Base-by-base conservation (phyloP, 768 basidiomycete species). In the Collybia sp. region DNA sequence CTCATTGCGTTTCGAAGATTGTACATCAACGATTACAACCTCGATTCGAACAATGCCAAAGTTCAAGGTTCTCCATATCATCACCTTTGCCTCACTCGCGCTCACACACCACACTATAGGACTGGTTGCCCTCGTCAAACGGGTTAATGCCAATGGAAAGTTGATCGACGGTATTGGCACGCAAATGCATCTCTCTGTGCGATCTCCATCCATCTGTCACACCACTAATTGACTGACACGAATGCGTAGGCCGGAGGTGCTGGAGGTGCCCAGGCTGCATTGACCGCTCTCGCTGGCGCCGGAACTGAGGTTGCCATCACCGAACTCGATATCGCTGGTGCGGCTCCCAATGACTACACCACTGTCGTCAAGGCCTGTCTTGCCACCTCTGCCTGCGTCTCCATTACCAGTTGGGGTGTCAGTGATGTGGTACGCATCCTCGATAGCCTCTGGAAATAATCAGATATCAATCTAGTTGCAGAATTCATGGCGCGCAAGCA, bases 141-240 rank as follows among this genome's bases (percentile, higher is more conserved):
- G 62, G 30, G 52, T 71, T 53, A 73, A 71, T 56, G 50, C 58
- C 45, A 56, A 54, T 41, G 61, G 61, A 19, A 63, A 64, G 46
- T 56, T 71, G 37, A 73, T 77, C 52, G 75, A 78, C 49, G 75
- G 73, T 44, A 71, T 77, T 48, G 76, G 75, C 42, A 73, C 76
- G 5, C 76, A 77, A 49, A 68, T 66, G 58, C 76, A 78, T 54
- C 60, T 76, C n/a, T 51, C 43, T 43, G 58, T 61, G 48, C 4
- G 53, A 52, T 30, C 11, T 9, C 16, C 15, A 37, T 10, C 6
- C 18, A 16, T 10, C 1, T 13, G 13, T 17, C 16, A 15, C 8
- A 37, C 37, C 46, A 47, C 30, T 12, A 13, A 18, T n/a, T 6
- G 10, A 6, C 35, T 37, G n/a, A 37, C 35, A 20, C 41, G 15